Conservation (phyloP, 1,139 yeast species). For the Suhomyces panamericanus region DNA sequence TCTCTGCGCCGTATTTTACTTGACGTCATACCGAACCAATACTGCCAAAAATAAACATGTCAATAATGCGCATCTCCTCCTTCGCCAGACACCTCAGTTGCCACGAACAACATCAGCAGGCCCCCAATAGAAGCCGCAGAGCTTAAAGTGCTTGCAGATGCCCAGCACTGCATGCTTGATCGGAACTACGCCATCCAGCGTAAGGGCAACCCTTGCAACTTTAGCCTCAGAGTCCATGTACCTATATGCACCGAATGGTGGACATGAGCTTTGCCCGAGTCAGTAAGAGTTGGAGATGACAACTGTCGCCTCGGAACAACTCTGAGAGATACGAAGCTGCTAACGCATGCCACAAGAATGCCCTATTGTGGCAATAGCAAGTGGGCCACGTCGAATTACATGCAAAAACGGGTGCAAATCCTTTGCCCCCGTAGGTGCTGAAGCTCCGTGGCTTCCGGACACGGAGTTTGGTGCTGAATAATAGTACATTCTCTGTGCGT, state of each 20-base stretch:
- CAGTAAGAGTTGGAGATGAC: background rate
- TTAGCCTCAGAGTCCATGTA: background rate
- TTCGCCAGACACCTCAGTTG: background rate
- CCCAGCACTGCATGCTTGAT: background rate
- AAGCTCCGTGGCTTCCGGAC: too few relatives aligned
- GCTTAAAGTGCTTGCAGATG: background rate
- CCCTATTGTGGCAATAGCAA: too few relatives aligned
- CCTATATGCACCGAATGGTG: background rate
- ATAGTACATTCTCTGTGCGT: too few relatives aligned
- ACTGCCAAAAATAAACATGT: background rate
- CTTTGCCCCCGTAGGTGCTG: too few relatives aligned
- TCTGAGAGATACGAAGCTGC: background rate
- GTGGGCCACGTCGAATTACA: too few relatives aligned
- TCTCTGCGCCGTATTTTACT: background rate
- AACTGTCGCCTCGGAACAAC: conserved; percentile 1
- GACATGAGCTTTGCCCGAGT: background rate
- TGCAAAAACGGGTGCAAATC: too few relatives aligned
- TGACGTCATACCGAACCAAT: background rate
- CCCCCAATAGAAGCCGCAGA: background rate
- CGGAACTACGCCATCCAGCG: too few relatives aligned
- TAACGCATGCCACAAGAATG: background rate
- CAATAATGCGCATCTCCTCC: background rate
- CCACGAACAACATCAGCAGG: background rate
- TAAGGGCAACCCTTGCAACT: too few relatives aligned
- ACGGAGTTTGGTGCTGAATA: too few relatives aligned